These are phyloP conservation scores for Umbelopsis vinacea DNA, from an alignment of 192 early-diverging fungal genomes.

Conservation along the genomic window DNA sequence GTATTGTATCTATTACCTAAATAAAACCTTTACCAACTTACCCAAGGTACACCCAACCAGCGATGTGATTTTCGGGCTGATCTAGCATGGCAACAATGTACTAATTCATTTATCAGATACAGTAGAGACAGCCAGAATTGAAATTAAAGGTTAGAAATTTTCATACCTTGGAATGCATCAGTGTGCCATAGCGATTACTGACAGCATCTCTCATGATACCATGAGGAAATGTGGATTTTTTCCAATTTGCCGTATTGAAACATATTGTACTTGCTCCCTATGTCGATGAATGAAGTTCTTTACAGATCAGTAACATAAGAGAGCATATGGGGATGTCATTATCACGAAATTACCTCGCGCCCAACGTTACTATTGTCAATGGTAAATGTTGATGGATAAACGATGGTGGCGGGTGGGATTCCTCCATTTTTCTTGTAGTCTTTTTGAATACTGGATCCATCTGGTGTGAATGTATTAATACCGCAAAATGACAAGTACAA, in stretches of 20 bases:
- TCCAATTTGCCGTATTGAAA: slow-evolving; percentile 30
- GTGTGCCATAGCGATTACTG: slow-evolving; percentile 34
- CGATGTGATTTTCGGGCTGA: background rate
- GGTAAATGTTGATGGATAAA: slow-evolving; percentile 49
- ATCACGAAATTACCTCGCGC: background rate
- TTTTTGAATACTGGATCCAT: slow-evolving; percentile 17
- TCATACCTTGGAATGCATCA: slow-evolving; percentile 48
- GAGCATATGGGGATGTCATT: background rate
- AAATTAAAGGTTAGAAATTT: background rate
- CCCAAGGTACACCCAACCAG: slow-evolving; percentile 43
- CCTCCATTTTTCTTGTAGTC: background rate
- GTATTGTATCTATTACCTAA: background rate
- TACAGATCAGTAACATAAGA: background rate
- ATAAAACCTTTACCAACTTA: slow-evolving; percentile 12
- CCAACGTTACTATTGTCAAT: slow-evolving; percentile 41
- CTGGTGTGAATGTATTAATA: slow-evolving; percentile 22
- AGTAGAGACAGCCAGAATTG: background rate
- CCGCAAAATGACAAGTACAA: slow-evolving; percentile 50
- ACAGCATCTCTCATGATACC: slow-evolving; percentile 37
- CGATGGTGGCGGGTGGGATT: slow-evolving; percentile 41
- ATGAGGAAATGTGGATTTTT: slow-evolving; percentile 39
- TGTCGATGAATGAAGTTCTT: background rate
- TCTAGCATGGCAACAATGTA: slow-evolving; percentile 35
- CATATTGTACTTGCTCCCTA: slow-evolving; percentile 45
- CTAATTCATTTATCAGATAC: slow-evolving; percentile 25